A percentile compares a stretch with the other conserved stretches of the same genome.
Conservation (phyloP, 257 asterid species). For the Plantago elongata region DNA sequence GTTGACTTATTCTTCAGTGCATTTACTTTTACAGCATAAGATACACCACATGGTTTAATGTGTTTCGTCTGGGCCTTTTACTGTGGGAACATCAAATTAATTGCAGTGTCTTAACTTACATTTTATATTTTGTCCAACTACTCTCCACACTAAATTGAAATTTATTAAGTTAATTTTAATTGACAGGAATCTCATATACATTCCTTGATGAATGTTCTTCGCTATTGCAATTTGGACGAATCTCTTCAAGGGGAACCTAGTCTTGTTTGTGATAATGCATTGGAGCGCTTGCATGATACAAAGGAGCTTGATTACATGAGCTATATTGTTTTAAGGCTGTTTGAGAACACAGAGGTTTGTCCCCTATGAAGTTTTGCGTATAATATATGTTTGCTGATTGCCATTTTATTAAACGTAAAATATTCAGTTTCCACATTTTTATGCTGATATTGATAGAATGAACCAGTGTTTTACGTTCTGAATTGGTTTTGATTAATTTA, state of each 20-base stretch:
- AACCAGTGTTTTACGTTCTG: too few relatives aligned
- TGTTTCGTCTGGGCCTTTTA: neutral
- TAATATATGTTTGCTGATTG: too few relatives aligned
- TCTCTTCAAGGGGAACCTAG: constrained; percentile 82
- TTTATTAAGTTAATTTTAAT: constrained; percentile 11
- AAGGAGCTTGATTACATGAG: constrained; percentile 99
- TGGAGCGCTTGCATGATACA: constrained; percentile 75
- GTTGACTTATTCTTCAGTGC: constrained; percentile 25
- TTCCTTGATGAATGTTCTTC: constrained; percentile 96
- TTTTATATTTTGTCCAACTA: neutral
- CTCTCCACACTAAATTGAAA: constrained; percentile 16
- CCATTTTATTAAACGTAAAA: too few relatives aligned
- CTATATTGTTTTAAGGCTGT: constrained; percentile 84
- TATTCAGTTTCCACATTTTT: too few relatives aligned
- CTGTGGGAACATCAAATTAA: neutral
- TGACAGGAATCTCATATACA: constrained; percentile 95
- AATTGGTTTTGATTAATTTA: neutral
- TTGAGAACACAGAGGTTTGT: constrained; percentile 86
- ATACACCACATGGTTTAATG: too few relatives aligned
- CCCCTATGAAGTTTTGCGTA: too few relatives aligned
- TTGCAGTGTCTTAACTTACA: constrained; percentile 5
- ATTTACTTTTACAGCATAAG: neutral
- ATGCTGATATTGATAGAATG: too few relatives aligned
- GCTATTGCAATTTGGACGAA: constrained; percentile 94
- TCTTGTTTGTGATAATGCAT: constrained; percentile 72